Base-by-base conservation (phyloP, 2,329 filamentous ascomycete genomes). In the Exophiala phaeomuriformis region DNA sequence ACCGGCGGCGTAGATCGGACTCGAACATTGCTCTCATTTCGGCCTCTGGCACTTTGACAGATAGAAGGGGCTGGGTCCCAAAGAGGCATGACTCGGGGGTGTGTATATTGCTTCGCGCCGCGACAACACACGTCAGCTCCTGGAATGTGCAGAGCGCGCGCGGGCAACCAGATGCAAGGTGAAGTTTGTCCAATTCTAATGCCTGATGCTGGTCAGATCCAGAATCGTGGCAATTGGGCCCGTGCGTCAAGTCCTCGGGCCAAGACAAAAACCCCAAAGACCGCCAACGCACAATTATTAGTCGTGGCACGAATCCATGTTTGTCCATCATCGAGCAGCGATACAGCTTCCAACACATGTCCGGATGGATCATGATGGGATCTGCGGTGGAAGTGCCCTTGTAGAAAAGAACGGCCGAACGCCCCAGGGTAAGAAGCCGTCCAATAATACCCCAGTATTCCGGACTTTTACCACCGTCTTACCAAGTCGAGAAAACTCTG, bases 1-100 rank as follows among this genome's bases (percentile, higher is more conserved):
- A 55, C 33, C 48, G 51, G 51, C 57, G 51, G 35, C 12, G 47
- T 48, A 36, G 55, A 55, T 47, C 55, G 36, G 37, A 44, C 41
- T 40, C 49, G 46, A 42, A 28, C 47, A 44, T 39, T 31, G 47
- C 39, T 41, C 47, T 58, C 52, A 53, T 58, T 48, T 58, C 52
- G 56, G 39, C 47, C 43, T 37, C 47, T 41, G 52, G 30, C 31
- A 27, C 31, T 44, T 48, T 36, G 49, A 53, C 46, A 48, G 42
- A 49, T 43, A 30, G 31, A 51, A 53, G 53, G 51, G 51, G 51
- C 44, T 53, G 46, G 30, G 31, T 10, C 47, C 51, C 48, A 49
- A 51, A 50, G 36, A 47, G 50, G 43, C 32, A 52, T 47, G 42
- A 42, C 30, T 47, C 35, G 32, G 31, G 19, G 19, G 3, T 35